phyloP scores from a whole-genome alignment of 1,284 basidiomycete species.

The Cutaneotrichosporon arboriforme region DNA sequence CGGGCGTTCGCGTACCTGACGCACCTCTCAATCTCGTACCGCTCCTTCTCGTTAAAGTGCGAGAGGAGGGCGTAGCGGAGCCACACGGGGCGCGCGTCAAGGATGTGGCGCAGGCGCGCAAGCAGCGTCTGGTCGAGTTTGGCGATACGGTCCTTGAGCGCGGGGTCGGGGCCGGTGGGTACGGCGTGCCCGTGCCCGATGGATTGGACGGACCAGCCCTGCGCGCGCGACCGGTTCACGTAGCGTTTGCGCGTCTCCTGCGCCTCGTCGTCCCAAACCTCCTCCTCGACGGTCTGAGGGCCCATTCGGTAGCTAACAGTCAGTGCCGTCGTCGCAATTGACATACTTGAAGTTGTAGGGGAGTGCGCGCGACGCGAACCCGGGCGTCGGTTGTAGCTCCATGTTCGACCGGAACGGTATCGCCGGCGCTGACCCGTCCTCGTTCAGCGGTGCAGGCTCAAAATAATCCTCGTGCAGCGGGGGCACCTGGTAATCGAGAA shows the following conservation, averaged over 20 bases:
- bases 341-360: conserved; percentile 30
- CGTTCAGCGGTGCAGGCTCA: conserved; percentile 19
- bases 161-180: conserved; percentile 59
- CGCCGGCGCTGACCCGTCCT: conserved; percentile 7
- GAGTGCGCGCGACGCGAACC: conserved; percentile 28
- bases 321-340: background rate
- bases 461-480: conserved; percentile 61
- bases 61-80: conserved; percentile 75
- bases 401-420: conserved; percentile 26
- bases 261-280: conserved; percentile 30
- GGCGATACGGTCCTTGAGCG: conserved; percentile 44
- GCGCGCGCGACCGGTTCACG: conserved; percentile 30
- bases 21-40: conserved; percentile 18
- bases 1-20: background rate
- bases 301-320: conserved; percentile 24
- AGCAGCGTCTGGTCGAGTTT: conserved; percentile 60
- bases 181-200: conserved; percentile 44
- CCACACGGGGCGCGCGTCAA: conserved; percentile 76
- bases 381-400: conserved; percentile 39
- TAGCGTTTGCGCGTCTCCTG: conserved; percentile 27
- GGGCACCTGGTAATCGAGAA: conserved; percentile 63
- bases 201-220: conserved; percentile 21
- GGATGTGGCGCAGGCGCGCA: conserved; percentile 27
- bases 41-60: conserved; percentile 61
- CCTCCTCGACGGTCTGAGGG: conserved; percentile 22